Base-by-base conservation (phyloP, 2,329 filamentous ascomycete species). In the Cladosporium sp. region DNA sequence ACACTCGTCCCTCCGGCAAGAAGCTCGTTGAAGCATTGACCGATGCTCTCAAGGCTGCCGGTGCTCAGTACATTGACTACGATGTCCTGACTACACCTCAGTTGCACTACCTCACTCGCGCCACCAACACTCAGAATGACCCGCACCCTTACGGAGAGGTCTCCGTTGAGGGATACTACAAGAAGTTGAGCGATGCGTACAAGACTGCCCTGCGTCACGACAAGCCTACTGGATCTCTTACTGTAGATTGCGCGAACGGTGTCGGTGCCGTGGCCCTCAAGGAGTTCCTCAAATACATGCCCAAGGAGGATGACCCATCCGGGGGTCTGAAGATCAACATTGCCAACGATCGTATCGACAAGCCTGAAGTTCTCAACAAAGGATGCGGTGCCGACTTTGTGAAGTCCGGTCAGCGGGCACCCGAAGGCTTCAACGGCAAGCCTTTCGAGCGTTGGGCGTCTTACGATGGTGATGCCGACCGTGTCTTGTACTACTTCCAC, bases 51-150 rank as follows among this genome's bases (percentile, higher is more conserved):
- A 88, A 89, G 67, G 91, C 91, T 61, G 89, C 90, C 56, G 86
- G 86, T 65, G 88, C 90, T 64, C 87, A 92, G 67, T 89, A 87
- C 75, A 88, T 88, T 75, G 94, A 98, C 82, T 94, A 89, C 82
- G 95, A 94, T 80, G 89, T 93, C 76, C 84, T 97, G 74, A 98
- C 95, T 14, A 99, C 95, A 3, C 95, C 95, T n/a, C 95, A 98
- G 81, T 86, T 99, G 66, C 95, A 99, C 82, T 99, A 99, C 80
- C 85, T 98, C 69, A 94, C 94, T 35, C 91, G 95, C 70, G 96
- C 93, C 79, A 87, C 93, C 80, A 99, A 99, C 81, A 98, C 94
- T 0, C 86, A 95, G 73, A 91, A 91, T 67, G 96, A 92, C 2
- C 89, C 91, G 65, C 89, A 93, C 72, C 87, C 92, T 21, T 99